Evolutionary conservation across 2,329 filamentous ascomycete genomes (phyloP).

Genomic region (Aspergillus persii): DNA sequence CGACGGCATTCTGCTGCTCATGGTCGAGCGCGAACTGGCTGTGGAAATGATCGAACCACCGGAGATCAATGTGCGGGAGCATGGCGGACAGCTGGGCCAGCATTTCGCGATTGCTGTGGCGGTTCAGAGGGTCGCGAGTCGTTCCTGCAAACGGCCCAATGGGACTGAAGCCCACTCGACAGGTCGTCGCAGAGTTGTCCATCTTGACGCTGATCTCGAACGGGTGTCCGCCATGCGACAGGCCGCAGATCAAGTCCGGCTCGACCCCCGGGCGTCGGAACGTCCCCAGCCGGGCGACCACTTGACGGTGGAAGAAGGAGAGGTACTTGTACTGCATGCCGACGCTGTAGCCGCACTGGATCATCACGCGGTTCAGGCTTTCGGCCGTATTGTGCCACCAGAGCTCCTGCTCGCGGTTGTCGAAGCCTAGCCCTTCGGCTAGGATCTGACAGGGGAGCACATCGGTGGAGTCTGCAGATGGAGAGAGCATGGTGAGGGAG

Average conservation of each 20-base stretch:
- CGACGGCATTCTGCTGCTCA: not conserved
- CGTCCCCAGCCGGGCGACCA: not conserved
- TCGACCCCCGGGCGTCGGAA: conserved; percentile 1
- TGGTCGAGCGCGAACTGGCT: not conserved
- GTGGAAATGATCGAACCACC: not conserved
- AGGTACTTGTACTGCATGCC: conserved; percentile 1
- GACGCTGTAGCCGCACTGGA: not conserved
- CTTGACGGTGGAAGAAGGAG: not conserved
- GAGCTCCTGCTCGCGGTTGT: not conserved
- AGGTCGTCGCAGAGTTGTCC: not conserved
- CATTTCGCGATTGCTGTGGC: not conserved
- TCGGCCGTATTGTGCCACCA: not conserved
- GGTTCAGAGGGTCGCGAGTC: not conserved
- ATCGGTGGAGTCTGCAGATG: not conserved
- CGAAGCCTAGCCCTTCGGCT: not conserved
- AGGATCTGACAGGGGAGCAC: not conserved
- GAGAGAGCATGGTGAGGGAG: not conserved
- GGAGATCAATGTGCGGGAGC: not conserved
- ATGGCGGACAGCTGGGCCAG: not conserved
- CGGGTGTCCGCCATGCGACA: not conserved
- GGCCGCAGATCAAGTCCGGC: not conserved
- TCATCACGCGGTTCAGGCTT: not conserved
- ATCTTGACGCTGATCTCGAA: conserved; percentile 1
- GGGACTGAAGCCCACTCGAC: not conserved
- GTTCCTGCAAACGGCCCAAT: not conserved